Percentiles rank a stretch among this genome's conserved stretches.
phyloP scores from a whole-genome alignment of 2,329 filamentous ascomycete species.

The Xylariaceae sp. region DNA sequence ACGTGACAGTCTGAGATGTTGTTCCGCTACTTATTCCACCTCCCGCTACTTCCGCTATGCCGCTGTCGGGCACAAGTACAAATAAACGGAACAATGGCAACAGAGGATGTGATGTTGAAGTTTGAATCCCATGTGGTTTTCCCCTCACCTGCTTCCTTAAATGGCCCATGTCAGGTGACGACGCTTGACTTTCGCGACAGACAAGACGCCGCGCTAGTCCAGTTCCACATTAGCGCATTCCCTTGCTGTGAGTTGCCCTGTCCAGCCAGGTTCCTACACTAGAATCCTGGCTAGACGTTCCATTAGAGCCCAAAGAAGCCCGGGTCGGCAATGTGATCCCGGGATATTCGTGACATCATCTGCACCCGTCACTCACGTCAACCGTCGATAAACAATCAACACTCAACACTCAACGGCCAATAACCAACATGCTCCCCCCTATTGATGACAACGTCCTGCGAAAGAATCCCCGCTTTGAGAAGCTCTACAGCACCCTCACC shows the following conservation, averaged over 20 bases:
- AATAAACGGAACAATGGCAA: too few species aligned
- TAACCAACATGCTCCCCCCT: conserved; percentile 49
- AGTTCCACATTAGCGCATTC: not conserved
- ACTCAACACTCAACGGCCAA: not conserved
- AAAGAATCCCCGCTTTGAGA: conserved; percentile 56
- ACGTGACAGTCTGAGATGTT: not conserved
- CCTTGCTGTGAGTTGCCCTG: too few species aligned
- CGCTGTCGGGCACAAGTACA: too few species aligned
- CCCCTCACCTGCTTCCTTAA: too few species aligned
- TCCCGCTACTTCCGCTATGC: too few species aligned
- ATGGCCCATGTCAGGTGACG: conserved; percentile 6
- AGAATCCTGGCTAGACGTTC: too few species aligned
- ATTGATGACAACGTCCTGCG: conserved; percentile 50
- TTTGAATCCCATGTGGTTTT: too few species aligned
- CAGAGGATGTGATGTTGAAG: too few species aligned
- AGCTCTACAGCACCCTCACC: conserved; percentile 51
- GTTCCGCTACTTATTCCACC: not conserved
- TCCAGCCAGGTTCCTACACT: too few species aligned
- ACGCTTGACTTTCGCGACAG: conserved; percentile 8
- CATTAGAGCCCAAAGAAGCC: too few species aligned
- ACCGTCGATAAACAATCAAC: not conserved
- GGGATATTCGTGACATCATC: not conserved
- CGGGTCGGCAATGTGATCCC: too few species aligned
- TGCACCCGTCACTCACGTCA: not conserved
- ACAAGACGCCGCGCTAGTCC: not conserved